Evolutionary conservation across 495 filamentous ascomycete genomes (phyloP), one percentile per base, ranked within the genome.

Genomic region (Bombardia bombarda): DNA sequence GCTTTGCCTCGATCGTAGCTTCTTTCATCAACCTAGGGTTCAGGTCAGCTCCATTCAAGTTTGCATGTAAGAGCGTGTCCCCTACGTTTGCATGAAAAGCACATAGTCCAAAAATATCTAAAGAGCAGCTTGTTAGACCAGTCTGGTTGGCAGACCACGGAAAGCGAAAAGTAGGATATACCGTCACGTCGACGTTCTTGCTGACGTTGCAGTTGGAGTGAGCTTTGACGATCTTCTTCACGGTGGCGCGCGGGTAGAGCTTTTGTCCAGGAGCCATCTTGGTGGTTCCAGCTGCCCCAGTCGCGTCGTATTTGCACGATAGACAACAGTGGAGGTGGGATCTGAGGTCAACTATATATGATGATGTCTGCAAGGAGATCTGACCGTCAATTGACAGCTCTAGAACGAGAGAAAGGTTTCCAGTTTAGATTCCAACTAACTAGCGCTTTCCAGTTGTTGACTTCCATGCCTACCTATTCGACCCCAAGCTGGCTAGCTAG

Each of bases 41-140:
- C 4, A 44, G 10, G 34, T 53, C 28, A 22, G 49, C 56, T 24
- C 51, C 41, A 19, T 28, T 25, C 1, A 14, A 46, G 2, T 13
- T 30, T n/a, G 12, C 16, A n/a, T 7, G 1, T n/a, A 16, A 13
- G 12, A 3, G 20, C 40, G 37, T 17, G 20, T 18, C 25, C n/a
- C 75, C 48, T 65, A 92, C 88, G 83, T 82, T 73, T 93, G 82
- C 68, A 95, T 78, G 53, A 95, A 95, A 7, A 94, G 72, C 56
- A 84, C 81, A 56, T 95, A 95, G 55, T 95, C 85, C 25, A 95
- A 71, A 56, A 88, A 93, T 18, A 92, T 83, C 87, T 92, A 48
- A 19, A 33, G 10, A 32, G 7, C 6, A 25, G 10, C 13, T 13
- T 21, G 51, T 52, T 20, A 50, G 40, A 38, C 32, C 41, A 50